A percentile compares a stretch with the other conserved stretches of the same genome.
These are phyloP conservation scores for Candida suzukii DNA, from an alignment of 805 yeast genomes.

Conservation along the genomic window DNA sequence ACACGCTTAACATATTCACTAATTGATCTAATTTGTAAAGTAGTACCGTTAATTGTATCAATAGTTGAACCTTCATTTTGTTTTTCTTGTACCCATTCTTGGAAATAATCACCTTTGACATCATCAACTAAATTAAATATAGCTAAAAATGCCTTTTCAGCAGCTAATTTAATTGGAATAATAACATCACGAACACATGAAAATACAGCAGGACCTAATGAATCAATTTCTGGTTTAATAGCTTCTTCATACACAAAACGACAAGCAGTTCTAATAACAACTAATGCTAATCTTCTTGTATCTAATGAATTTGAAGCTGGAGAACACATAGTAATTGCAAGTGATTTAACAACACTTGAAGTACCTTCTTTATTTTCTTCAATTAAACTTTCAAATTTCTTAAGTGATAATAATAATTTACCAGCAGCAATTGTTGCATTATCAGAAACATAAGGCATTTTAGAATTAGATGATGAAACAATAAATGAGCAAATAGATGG, in stretches of 20 bases:
- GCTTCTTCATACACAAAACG: constrained; percentile 47
- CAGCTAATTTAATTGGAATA: constrained; percentile 89
- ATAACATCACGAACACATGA: constrained; percentile 79
- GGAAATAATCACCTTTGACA: constrained; percentile 42
- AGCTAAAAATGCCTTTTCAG: constrained; percentile 81
- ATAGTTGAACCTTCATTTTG: constrained; percentile 28
- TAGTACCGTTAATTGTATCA: constrained; percentile 36
- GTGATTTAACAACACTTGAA: constrained; percentile 37
- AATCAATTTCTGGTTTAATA: constrained; percentile 46
- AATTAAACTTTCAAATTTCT: constrained; percentile 25
- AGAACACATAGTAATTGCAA: constrained; percentile 40
- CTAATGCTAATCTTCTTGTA: constrained; percentile 71
- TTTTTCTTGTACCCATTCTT: constrained; percentile 49
- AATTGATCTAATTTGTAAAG: constrained; percentile 61
- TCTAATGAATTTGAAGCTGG: constrained; percentile 64
- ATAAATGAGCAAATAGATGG: constrained; percentile 45
- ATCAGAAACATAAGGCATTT: constrained; percentile 53
- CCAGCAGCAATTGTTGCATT: constrained; percentile 78
- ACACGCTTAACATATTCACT: constrained; percentile 89
- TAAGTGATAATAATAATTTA: constrained; percentile 56
- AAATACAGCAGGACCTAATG: constrained; percentile 67
- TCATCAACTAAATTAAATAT: constrained; percentile 70
- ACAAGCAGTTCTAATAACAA: constrained; percentile 67
- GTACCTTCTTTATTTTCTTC: constrained; percentile 28
- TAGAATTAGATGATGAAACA: constrained; percentile 33